Evolutionary conservation across 1,139 yeast genomes (phyloP).

Genomic region (Scheffersomyces parashehatae): DNA sequence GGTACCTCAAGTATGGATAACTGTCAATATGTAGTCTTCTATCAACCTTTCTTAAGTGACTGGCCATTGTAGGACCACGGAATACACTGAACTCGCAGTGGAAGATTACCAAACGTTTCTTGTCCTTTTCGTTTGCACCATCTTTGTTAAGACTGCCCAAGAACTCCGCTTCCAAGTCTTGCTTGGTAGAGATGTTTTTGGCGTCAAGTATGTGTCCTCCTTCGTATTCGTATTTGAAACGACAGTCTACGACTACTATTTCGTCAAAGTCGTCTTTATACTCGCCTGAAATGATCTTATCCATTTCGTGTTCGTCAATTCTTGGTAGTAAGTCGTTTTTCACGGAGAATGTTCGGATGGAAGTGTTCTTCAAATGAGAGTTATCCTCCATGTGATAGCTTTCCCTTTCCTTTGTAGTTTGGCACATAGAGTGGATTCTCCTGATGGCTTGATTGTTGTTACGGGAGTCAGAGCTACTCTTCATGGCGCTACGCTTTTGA

Average conservation of each 20-base stretch:
- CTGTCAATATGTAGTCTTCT: conserved; percentile 67
- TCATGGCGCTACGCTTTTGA: neutral
- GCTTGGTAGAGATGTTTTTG: conserved; percentile 70
- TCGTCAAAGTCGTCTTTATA: conserved; percentile 59
- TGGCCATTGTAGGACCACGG: conserved; percentile 91
- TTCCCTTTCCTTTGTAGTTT: conserved; percentile 41
- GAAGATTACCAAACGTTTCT: conserved; percentile 62
- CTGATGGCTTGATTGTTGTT: conserved; percentile 32
- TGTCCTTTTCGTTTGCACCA: conserved; percentile 8
- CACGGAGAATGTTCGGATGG: conserved; percentile 47
- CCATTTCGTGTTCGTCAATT: conserved; percentile 65
- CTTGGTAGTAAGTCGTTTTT: conserved; percentile 73
- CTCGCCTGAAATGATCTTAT: conserved; percentile 60
- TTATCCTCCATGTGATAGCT: conserved; percentile 32
- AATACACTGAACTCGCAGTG: conserved; percentile 94
- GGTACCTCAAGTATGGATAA: conserved; percentile 81
- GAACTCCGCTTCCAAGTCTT: conserved; percentile 59
- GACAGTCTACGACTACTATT: conserved; percentile 73
- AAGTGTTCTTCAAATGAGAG: conserved; percentile 40
- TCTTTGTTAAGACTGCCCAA: conserved; percentile 18
- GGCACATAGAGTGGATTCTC: conserved; percentile 69
- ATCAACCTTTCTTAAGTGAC: conserved; percentile 81
- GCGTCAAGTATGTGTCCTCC: conserved; percentile 95
- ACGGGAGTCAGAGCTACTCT: too few relatives aligned
- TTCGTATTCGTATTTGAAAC: conserved; percentile 85